These are phyloP conservation scores for Hirschioporus abietinus DNA, from an alignment of 768 basidiomycete species.

Conservation along the genomic window DNA sequence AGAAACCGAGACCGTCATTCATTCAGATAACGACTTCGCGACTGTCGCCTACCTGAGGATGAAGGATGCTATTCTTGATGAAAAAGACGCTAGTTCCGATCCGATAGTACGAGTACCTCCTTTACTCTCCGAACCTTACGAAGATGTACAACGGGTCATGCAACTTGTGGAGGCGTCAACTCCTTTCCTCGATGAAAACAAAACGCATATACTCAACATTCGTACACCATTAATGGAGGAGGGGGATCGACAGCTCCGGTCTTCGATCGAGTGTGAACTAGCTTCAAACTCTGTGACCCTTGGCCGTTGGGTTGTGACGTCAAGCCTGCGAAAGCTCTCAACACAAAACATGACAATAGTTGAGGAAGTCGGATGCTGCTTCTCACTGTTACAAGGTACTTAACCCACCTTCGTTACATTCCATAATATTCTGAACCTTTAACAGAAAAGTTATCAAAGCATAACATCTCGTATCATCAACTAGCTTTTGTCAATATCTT, in stretches of 20 bases:
- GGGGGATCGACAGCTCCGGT: too few species aligned
- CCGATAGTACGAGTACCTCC: constrained; percentile 34
- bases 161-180: background rate
- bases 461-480: constrained; percentile 45
- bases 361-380: constrained; percentile 68
- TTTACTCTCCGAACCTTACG: constrained; percentile 43
- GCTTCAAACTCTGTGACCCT: background rate
- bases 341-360: background rate
- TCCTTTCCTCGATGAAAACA: background rate
- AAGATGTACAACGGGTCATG: constrained; percentile 11
- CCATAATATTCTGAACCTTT: background rate
- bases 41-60: constrained; percentile 90
- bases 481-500: constrained; percentile 78
- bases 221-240: background rate
- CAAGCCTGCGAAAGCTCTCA: background rate
- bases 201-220: background rate
- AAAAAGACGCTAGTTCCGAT: constrained; percentile 35
- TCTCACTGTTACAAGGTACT: constrained; percentile 58
- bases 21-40: constrained; percentile 77
- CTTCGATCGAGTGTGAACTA: background rate
- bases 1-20: constrained; percentile 66
- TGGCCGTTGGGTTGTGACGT: background rate
- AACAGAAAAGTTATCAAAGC: constrained; percentile 7
- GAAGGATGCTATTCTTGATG: constrained; percentile 56
- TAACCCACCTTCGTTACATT: background rate